Base-by-base conservation (phyloP, 352 stramenopile genomes). In the Pythium monospermum region DNA sequence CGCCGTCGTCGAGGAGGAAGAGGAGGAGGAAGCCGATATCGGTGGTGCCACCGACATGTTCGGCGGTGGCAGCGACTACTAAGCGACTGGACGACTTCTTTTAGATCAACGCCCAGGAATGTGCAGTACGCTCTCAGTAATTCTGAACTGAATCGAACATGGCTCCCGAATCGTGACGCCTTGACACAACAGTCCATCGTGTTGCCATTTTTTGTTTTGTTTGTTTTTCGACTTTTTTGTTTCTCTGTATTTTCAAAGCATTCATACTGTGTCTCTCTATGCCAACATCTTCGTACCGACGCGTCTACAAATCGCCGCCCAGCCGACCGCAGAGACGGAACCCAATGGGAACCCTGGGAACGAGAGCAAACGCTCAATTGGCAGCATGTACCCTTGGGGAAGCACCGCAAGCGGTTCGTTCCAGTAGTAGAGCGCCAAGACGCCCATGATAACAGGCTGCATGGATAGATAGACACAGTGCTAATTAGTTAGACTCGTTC, bases 11-110 rank as follows among this genome's bases (percentile, higher is more conserved):
- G 79, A 75, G 48, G 80, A 78, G 60, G 69, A 67, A 61, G 80
- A 86, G 61, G 81, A 91, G 60, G 81, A 89, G 69, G 81, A 91
- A 53, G 71, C 76, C 61, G 79, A 89, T 73, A 70, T 89, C 54
- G 78, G 73, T 52, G 80, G 74, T 60, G 76, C 70, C 69, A 87
- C 89, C 75, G 76, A 90, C 74, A 92, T 92, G 81, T 92, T 90
- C 66, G 80, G 77, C 63, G 78, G 68, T 66, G 73, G 71, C 50
- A 58, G 57, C 61, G 81, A 92, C 64, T 92, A 90, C 73, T 91
- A 90, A 78, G 67, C 68, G 31, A 49, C 45, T 41, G 27, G 43
- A 35, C 19, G 13, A 22, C 25, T 41, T 56, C 41, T 39, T 42
- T 44, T 64, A 54, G 56, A 64, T 49, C 42, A 54, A 58, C 33